These are phyloP conservation scores for Ophiostoma perfectum DNA, from an alignment of 2,329 filamentous ascomycete species.

Conservation along the genomic window DNA sequence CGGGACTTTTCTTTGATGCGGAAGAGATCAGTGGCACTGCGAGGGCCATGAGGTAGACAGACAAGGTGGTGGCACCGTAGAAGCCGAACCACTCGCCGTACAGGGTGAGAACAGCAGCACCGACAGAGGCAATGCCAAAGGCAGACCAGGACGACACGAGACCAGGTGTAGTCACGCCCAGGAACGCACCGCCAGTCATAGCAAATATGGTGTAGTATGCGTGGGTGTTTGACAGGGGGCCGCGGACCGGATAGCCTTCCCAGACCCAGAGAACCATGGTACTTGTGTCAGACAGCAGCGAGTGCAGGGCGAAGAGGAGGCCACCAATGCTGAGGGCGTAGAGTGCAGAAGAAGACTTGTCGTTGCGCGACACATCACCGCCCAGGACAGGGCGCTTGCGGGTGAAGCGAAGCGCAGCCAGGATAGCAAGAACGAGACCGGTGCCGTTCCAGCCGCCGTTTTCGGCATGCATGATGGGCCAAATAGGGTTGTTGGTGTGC, in stretches of 20 bases:
- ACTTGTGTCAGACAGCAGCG: slow-evolving; percentile 89
- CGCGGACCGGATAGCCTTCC: slow-evolving; percentile 89
- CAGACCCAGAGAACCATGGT: slow-evolving; percentile 99
- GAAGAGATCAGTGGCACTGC: slow-evolving; percentile 69
- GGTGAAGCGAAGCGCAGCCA: slow-evolving; percentile 72
- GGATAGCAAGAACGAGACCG: slow-evolving; percentile 67
- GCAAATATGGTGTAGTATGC: slow-evolving; percentile 78
- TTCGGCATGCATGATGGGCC: slow-evolving; percentile 83
- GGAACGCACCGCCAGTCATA: slow-evolving; percentile 75
- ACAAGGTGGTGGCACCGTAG: slow-evolving; percentile 70
- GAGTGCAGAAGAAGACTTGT: slow-evolving; percentile 36
- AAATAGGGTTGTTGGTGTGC: slow-evolving; percentile 92
- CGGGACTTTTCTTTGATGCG: slow-evolving; percentile 71
- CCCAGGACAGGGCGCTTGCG: slow-evolving; percentile 51
- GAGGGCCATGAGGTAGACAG: slow-evolving; percentile 76
- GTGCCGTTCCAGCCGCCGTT: slow-evolving; percentile 92
- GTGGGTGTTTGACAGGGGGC: slow-evolving; percentile 83
- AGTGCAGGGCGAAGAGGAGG: slow-evolving; percentile 84
- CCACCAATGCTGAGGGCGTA: slow-evolving; percentile 75
- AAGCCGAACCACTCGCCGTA: slow-evolving; percentile 83
- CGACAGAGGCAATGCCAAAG: slow-evolving; percentile 71
- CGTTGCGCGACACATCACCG: slow-evolving; percentile 30
- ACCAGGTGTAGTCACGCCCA: slow-evolving; percentile 67
- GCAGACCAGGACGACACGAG: slow-evolving; percentile 72
- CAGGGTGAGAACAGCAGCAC: slow-evolving; percentile 70